Conservation (phyloP, 495 filamentous ascomycete species). For the Poronia punctata region DNA sequence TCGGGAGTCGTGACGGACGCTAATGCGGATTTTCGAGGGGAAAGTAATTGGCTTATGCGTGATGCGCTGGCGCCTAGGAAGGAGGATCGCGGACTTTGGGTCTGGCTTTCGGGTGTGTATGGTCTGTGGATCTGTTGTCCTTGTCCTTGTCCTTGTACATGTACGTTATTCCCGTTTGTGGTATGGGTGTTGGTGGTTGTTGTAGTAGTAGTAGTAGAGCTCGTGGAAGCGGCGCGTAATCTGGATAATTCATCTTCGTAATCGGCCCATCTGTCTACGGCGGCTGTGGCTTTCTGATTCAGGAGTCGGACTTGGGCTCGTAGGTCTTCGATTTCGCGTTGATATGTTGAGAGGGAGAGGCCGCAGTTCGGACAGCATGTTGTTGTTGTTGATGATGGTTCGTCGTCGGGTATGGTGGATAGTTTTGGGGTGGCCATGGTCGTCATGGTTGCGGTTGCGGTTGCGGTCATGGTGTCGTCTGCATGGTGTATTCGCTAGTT, state of each 20-base stretch:
- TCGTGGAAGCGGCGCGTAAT: constrained; percentile 42
- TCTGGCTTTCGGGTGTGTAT: constrained; percentile 17
- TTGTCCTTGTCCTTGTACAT: constrained; percentile 10
- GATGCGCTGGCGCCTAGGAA: constrained; percentile 36
- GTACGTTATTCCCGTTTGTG: constrained; percentile 13
- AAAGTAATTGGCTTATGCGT: constrained; percentile 61
- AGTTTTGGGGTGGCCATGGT: constrained; percentile 13
- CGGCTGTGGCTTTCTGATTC: constrained; percentile 68
- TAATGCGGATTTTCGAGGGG: constrained; percentile 46
- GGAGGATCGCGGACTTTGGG: constrained; percentile 25
- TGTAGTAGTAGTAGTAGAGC: constrained; percentile 25
- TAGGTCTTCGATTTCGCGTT: constrained; percentile 69
- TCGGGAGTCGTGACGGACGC: constrained; percentile 18
- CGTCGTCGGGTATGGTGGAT: constrained; percentile 4
- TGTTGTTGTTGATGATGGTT: constrained; percentile 13
- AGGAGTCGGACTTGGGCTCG: constrained; percentile 69
- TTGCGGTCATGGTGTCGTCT: neutral
- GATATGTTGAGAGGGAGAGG: constrained; percentile 36
- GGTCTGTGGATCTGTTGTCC: constrained; percentile 12
- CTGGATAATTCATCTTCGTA: constrained; percentile 85
- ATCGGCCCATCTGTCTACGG: constrained; percentile 78
- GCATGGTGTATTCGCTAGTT: neutral
- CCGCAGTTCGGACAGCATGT: constrained; percentile 25
- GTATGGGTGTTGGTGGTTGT: constrained; percentile 21
- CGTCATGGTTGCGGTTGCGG: constrained; percentile 20